Evolutionary conservation across 2,329 filamentous ascomycete species (phyloP), one percentile per base, ranked within the genome.

Genomic region (Fusarium paranaense): DNA sequence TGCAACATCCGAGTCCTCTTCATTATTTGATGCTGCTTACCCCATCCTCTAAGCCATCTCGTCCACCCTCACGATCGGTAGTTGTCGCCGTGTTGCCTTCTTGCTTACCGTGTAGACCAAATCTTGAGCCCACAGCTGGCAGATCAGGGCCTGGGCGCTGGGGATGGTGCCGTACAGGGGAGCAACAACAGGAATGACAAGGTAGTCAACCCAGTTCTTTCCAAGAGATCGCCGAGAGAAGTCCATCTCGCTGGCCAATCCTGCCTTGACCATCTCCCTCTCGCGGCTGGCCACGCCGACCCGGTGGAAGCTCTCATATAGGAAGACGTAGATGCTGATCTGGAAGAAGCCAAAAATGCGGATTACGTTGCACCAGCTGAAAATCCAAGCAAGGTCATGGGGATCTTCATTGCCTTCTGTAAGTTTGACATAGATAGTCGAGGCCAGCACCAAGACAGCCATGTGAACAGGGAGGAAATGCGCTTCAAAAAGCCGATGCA

Each of bases 71-170:
- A 85, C 71, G 4, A 85, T 85, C 67, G 86, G 86, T 35, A 84
- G 82, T 72, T 86, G 82, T 80, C 88, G 85, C 66, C 89, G 83
- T 3, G 86, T 89, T 76, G 90, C 88, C 80, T 94, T 94, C 82
- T 91, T 90, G 84, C 91, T 93, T 77, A 94, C 92, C 0, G 90
- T 89, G 81, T 94, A 94, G 13, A 92, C 90, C 74, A 94, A 80
- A 65, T 92, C 86, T 37, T 91, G 84, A 0, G 90, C 93, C 88
- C 91, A 94, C 78, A 94, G 90, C 79, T 94, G 92, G 78, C 87
- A 89, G 64, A 94, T 82, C 72, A 92, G 89, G 3, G 92, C 92
- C 72, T 94, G 91, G 6, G 91, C 86, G 50, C 90, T 90, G 0
- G 92, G 92, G 20, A 94, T 88, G 0, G 91, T 88, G 20, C 92